Evolutionary conservation across 78 protist species (phyloP).

Genomic region (Cavenderia fasciculata): DNA sequence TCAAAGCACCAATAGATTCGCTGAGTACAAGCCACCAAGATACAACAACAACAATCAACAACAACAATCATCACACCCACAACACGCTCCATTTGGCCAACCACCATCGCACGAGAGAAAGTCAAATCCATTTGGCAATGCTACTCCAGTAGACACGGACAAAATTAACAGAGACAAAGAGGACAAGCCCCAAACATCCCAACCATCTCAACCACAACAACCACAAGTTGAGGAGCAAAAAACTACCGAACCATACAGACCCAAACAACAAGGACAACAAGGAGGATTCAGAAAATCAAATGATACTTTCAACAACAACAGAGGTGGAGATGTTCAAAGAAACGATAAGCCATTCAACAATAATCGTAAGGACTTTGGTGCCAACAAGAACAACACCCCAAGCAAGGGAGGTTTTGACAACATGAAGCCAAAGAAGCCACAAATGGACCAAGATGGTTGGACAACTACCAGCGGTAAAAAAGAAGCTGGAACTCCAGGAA

Average conservation of each 20-base stretch:
- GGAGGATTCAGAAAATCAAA: background rate
- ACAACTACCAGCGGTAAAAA: background rate
- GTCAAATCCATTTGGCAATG: conserved; percentile 24
- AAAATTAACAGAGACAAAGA: background rate
- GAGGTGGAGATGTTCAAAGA: background rate
- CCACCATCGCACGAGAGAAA: background rate
- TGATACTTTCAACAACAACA: background rate
- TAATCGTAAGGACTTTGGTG: background rate
- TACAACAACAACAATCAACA: background rate
- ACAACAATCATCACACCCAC: no score
- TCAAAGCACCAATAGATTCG: background rate
- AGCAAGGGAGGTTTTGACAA: background rate
- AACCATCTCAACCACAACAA: background rate
- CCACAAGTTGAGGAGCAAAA: background rate
- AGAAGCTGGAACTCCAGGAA: background rate
- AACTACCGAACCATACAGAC: background rate
- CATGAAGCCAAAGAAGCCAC: background rate
- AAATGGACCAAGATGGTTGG: conserved; percentile 11
- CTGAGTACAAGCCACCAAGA: background rate
- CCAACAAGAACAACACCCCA: background rate
- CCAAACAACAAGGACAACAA: conserved; percentile 10
- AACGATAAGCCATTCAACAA: background rate
- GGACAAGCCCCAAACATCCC: background rate
- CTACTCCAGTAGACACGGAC: conserved; percentile 22
- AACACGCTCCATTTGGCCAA: background rate